Base-by-base conservation (phyloP, 2,329 filamentous ascomycete species). In the Phialophora macrospora region DNA sequence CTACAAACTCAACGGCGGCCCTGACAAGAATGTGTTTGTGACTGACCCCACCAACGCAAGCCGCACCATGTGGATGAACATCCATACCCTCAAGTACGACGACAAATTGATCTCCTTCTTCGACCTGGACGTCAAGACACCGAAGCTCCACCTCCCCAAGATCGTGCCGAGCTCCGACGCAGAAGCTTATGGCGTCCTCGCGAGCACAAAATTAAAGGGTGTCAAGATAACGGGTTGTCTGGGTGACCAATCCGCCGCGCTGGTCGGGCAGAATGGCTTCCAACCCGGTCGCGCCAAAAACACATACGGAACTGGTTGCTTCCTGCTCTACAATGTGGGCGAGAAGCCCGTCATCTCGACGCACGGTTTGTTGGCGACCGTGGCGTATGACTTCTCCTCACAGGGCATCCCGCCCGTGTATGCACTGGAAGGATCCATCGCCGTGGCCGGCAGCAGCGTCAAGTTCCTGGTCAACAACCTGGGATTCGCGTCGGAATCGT, bases 11-110 rank as follows among this genome's bases (percentile, higher is more conserved):
- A 76, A 92, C 74, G 90, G 88, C 59, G 87, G 88, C 1, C 34
- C 58, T 80, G 80, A 64, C 44, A 63, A 52, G 48, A 83, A 87
- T 58, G 77, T 92, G 48, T 87, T 89, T 74, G 90, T 93, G 63
- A 92, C 91, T 0, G 91, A 94, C 75, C 85, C 87, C 52, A 90
- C 89, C 62, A 94, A 93, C 76, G 90, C 91, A 14, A 90, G 88
- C 67, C 83, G 91, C 72, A 93, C 90, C 68, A 93, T 93, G 90
- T 92, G 93, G 77, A 91, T 93, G 88, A 90, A 93, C 78, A 82
- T 94, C 62, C 83, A 85, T 71, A 91, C 86, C 4, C 81, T 90
- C 64, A 76, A 91, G 71, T 94, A 93, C 77, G 90, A 91, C 76
- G 85, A 90, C 63, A 82, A 83, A 61, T 83, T 93, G 22, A 81